phyloP scores from a whole-genome alignment of 2,329 filamentous ascomycete species.

The Trichoderma cornu-damae region DNA sequence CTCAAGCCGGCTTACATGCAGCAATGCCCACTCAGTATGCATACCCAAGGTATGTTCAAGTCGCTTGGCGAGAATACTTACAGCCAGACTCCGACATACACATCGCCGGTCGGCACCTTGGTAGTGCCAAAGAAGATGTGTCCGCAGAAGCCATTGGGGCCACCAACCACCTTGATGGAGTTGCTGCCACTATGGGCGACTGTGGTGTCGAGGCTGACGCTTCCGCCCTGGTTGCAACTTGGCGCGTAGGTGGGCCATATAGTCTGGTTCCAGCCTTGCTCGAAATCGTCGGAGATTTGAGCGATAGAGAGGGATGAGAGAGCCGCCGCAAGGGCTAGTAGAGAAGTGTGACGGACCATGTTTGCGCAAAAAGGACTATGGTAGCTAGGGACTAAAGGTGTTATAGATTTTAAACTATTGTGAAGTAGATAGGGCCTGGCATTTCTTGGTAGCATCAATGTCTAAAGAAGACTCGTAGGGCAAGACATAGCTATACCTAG shows the following conservation, averaged over 20 bases:
- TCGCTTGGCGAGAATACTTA: background rate
- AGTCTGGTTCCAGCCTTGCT: slow-evolving; percentile 7
- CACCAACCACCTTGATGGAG: slow-evolving; percentile 13
- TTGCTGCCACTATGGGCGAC: slow-evolving; percentile 13
- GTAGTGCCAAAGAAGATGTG: slow-evolving; percentile 16
- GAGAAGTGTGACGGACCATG: background rate
- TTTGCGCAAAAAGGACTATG: background rate
- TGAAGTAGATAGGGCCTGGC: background rate
- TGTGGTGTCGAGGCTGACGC: slow-evolving; percentile 10
- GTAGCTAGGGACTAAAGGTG: background rate
- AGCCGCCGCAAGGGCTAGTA: slow-evolving; percentile 1
- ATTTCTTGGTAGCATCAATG: background rate
- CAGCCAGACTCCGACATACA: slow-evolving; percentile 13
- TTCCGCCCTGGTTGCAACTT: slow-evolving; percentile 10
- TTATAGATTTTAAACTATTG: background rate
- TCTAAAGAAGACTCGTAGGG: background rate
- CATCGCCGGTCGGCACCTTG: slow-evolving; percentile 5
- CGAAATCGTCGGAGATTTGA: slow-evolving; percentile 10
- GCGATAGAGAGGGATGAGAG: background rate
- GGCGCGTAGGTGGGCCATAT: slow-evolving; percentile 4
- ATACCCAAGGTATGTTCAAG: background rate
- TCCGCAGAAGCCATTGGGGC: slow-evolving; percentile 13
- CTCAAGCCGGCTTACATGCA: slow-evolving; percentile 5
- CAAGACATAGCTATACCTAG: background rate
- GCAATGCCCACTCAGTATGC: background rate